Percentiles rank a stretch among this genome's conserved stretches.
Evolutionary conservation across 2,329 filamentous ascomycete genomes (phyloP).

Genomic region (Beauveria brongniartii): DNA sequence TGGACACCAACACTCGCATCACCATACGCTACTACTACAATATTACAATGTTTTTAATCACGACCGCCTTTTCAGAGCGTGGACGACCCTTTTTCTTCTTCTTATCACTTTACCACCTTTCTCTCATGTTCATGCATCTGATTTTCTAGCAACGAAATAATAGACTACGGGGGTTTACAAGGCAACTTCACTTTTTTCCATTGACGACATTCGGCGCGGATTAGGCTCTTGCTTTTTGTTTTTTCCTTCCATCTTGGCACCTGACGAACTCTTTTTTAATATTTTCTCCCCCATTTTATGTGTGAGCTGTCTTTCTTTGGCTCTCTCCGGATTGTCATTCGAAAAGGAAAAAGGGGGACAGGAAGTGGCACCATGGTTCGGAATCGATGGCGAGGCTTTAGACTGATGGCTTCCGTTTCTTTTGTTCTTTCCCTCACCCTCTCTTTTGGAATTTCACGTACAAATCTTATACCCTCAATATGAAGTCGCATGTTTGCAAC

Average conservation of each 20-base stretch:
- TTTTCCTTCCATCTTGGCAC: not conserved
- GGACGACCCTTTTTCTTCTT: not conserved
- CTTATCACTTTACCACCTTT: not conserved
- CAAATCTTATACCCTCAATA: conserved; percentile 2
- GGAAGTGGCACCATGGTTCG: not conserved
- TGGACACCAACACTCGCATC: not conserved
- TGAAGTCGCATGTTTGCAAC: not conserved
- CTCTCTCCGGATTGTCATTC: no score
- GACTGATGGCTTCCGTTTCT: not conserved
- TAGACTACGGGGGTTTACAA: not conserved
- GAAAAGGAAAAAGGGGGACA: not conserved
- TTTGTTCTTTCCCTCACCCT: not conserved
- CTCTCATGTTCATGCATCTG: not conserved
- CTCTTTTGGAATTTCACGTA: not conserved
- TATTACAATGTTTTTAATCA: not conserved
- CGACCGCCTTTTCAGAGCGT: not conserved
- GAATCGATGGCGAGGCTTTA: not conserved
- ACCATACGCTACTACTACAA: not conserved
- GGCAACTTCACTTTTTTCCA: not conserved
- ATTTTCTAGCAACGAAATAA: conserved; percentile 4
- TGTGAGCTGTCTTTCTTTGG: not conserved
- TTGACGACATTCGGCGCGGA: not conserved
- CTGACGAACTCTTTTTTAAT: not conserved
- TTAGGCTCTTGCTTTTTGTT: not conserved
- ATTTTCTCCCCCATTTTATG: not conserved